Percentiles rank a stretch among this genome's conserved stretches.
Conservation (phyloP, 495 filamentous ascomycete genomes). For the Glonium stellatum region DNA sequence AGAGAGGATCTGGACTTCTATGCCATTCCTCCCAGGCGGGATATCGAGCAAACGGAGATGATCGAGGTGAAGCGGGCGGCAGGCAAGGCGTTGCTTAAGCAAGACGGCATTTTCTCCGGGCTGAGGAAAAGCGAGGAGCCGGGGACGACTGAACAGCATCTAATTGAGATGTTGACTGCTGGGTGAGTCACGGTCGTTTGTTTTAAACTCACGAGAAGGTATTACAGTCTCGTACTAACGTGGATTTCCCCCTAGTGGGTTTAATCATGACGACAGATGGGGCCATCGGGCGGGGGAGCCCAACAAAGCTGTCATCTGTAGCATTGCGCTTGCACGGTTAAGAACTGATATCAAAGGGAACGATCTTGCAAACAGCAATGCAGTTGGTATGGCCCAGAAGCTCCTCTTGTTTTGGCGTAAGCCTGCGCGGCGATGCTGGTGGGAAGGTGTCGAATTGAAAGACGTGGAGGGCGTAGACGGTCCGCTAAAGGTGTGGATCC, state of each 20-base stretch:
- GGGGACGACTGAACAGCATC: slow-evolving; percentile 93
- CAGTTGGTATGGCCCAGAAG: slow-evolving; percentile 98
- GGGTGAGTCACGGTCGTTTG: slow-evolving; percentile 52
- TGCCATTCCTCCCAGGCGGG: slow-evolving; percentile 77
- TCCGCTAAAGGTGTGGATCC: slow-evolving; percentile 93
- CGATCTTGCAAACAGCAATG: slow-evolving; percentile 63
- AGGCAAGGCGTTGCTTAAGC: slow-evolving; percentile 72
- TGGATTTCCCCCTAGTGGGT: slow-evolving; percentile 59
- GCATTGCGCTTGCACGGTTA: slow-evolving; percentile 83
- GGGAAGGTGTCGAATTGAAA: slow-evolving; percentile 93
- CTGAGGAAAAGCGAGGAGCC: slow-evolving; percentile 89
- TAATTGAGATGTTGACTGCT: slow-evolving; percentile 99
- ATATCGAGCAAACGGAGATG: slow-evolving; percentile 87
- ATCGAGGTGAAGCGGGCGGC: slow-evolving; percentile 94
- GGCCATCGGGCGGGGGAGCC: slow-evolving; percentile 93
- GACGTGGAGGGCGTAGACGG: slow-evolving; percentile 87
- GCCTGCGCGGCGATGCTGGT: slow-evolving; percentile 94
- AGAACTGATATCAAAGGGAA: slow-evolving; percentile 84
- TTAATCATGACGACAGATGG: slow-evolving; percentile 92
- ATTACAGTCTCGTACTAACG: slow-evolving; percentile 4
- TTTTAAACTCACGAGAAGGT: background rate
- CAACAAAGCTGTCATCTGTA: slow-evolving; percentile 97
- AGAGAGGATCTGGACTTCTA: slow-evolving; percentile 98
- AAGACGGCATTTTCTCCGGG: slow-evolving; percentile 95
- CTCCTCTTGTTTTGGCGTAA: slow-evolving; percentile 97